These are phyloP conservation scores for Colletotrichum sp. DNA, from an alignment of 2,329 filamentous ascomycete species.

Conservation along the genomic window DNA sequence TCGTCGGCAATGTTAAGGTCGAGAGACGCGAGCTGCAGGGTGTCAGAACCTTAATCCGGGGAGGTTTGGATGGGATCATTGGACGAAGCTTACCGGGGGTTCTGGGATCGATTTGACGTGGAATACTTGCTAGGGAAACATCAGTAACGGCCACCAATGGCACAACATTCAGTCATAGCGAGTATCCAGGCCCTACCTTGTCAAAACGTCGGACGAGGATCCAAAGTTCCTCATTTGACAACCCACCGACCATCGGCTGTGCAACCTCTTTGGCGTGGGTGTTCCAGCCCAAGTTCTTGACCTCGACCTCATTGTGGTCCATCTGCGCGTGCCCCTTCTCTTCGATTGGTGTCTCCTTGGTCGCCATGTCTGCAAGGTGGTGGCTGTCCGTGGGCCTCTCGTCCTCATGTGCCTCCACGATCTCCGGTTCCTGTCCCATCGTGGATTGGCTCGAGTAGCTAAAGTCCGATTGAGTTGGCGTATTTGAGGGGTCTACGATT, in stretches of 20 bases:
- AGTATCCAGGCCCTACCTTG: conserved; percentile 43
- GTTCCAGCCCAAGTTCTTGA: conserved; percentile 74
- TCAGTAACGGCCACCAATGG: background rate
- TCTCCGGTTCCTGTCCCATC: conserved; percentile 30
- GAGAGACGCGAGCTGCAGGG: conserved; percentile 63
- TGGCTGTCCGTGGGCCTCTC: conserved; percentile 40
- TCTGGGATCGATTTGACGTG: conserved; percentile 69
- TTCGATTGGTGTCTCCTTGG: conserved; percentile 30
- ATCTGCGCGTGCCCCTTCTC: conserved; percentile 52
- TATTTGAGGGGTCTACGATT: background rate
- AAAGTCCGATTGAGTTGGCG: background rate
- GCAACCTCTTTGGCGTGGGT: conserved; percentile 61
- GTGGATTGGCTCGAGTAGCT: conserved; percentile 15
- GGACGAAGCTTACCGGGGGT: conserved; percentile 34
- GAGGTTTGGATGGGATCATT: conserved; percentile 42
- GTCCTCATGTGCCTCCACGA: conserved; percentile 29
- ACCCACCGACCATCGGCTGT: conserved; percentile 67
- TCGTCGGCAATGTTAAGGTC: conserved; percentile 84
- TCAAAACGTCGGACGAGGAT: conserved; percentile 75
- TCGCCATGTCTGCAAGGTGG: conserved; percentile 36
- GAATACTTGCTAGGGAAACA: conserved; percentile 58
- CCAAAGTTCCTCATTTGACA: conserved; percentile 78
- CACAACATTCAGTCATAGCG: conserved; percentile 11
- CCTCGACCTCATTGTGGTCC: conserved; percentile 57
- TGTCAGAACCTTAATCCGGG: background rate